phyloP scores from a whole-genome alignment of 805 yeast species.

The Yarrowia osloensis region DNA sequence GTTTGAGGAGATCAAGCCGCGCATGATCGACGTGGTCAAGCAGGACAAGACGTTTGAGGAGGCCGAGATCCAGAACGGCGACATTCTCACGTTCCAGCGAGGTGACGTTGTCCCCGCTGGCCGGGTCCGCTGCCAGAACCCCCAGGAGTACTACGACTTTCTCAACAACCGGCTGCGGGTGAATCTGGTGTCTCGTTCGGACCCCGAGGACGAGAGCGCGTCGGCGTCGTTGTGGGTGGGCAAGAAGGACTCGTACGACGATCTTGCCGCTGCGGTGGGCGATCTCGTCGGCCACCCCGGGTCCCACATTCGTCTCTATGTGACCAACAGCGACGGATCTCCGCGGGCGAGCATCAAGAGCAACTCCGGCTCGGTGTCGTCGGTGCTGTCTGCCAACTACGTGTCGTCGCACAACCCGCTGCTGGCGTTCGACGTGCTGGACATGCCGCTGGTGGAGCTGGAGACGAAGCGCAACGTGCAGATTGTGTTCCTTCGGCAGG shows the following conservation, averaged over 20 bases:
- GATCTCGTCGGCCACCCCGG: slow-evolving; percentile 56
- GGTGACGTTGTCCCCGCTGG: slow-evolving; percentile 32
- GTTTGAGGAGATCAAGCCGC: slow-evolving; percentile 44
- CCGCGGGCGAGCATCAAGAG: slow-evolving; percentile 44
- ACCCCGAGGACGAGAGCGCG: slow-evolving; percentile 31
- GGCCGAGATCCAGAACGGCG: slow-evolving; percentile 44
- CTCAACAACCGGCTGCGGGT: slow-evolving; percentile 40
- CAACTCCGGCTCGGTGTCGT: slow-evolving; percentile 44
- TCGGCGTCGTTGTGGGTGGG: slow-evolving; percentile 62
- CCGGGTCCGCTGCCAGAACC: slow-evolving; percentile 32
- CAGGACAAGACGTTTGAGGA: slow-evolving; percentile 38
- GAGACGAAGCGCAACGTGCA: slow-evolving; percentile 57
- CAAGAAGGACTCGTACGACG: slow-evolving; percentile 57
- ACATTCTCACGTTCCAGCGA: slow-evolving; percentile 43
- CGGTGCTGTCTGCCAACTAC: slow-evolving; percentile 37
- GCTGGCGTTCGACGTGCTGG: slow-evolving; percentile 76
- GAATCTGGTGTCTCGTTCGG: slow-evolving; percentile 34
- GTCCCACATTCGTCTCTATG: slow-evolving; percentile 63
- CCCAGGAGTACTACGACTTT: slow-evolving; percentile 41
- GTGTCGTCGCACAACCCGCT: slow-evolving; percentile 15
- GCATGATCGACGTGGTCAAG: slow-evolving; percentile 41
- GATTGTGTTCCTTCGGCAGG: neutral
- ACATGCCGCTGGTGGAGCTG: slow-evolving; percentile 69
- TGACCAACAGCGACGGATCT: slow-evolving; percentile 58
- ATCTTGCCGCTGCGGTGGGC: slow-evolving; percentile 65